Conservation (phyloP, 371 early-diverging fungal species). For the Mortierella sp. region DNA sequence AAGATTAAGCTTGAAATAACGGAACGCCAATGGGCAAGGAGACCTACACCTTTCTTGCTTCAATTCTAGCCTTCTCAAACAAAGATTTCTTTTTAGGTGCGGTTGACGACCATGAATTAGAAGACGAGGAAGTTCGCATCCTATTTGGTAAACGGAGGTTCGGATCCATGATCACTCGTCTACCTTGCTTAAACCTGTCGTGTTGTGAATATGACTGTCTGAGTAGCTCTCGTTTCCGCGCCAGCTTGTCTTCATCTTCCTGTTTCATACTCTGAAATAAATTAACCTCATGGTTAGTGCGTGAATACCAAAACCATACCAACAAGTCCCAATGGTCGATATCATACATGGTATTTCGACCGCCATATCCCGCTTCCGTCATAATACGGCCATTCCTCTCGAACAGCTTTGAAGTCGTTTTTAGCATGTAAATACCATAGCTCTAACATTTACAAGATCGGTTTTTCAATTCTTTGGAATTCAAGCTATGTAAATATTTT, state of each 20-base stretch:
- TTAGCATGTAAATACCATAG: slow-evolving; percentile 45
- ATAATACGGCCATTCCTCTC: slow-evolving; percentile 20
- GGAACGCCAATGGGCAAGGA: neutral
- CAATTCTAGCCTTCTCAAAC: slow-evolving; percentile 50
- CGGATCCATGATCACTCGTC: slow-evolving; percentile 51
- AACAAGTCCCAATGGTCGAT: neutral
- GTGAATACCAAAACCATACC: neutral
- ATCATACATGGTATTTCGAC: slow-evolving; percentile 35
- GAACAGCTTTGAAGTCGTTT: slow-evolving; percentile 35
- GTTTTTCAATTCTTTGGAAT: neutral
- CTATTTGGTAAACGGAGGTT: slow-evolving; percentile 32
- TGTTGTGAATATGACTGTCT: slow-evolving; percentile 46
- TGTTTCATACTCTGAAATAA: slow-evolving; percentile 24
- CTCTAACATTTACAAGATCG: slow-evolving; percentile 6
- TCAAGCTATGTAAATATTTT: neutral
- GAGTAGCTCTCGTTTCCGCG: slow-evolving; percentile 32
- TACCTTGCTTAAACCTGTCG: slow-evolving; percentile 34
- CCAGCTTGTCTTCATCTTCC: slow-evolving; percentile 40
- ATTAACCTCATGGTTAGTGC: too few species aligned
- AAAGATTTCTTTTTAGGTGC: slow-evolving; percentile 39
- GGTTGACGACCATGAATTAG: slow-evolving; percentile 19
- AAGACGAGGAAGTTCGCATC: neutral
- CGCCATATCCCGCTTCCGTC: slow-evolving; percentile 51
- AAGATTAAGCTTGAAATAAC: neutral
- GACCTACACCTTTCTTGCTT: slow-evolving; percentile 46